Evolutionary conservation across 768 basidiomycete species (phyloP), one percentile per base, ranked within the genome.

Genomic region (Termitomyces sp.): DNA sequence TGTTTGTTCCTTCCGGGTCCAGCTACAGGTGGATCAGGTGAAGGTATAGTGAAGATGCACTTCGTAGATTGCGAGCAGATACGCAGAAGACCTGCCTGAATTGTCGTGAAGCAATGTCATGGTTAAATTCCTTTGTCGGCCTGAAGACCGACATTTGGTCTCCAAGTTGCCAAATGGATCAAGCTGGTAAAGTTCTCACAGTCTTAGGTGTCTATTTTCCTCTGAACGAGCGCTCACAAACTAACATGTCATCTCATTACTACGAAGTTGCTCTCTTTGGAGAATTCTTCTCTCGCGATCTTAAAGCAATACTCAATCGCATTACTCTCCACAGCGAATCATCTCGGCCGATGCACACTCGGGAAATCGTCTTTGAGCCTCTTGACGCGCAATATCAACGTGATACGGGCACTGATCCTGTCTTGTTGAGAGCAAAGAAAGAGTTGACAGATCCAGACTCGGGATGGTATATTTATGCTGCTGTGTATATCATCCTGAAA

Each of bases 231-330:
- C 41, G 31, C 2, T 34, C 33, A 55, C n/a, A 5, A 52, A 41
- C n/a, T 42, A 31, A 7, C 61, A 82, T 82, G 81, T 75, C 80
- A 41, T 75, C 78, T 12, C 84, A 87, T 65, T 79, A 78, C 53
- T 92, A 92, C 67, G 90, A 92, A 75, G 87, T 92, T 56, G 87
- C 88, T 0, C 83, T 92, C 60, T 90, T 87, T 56, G 90, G 88
- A 60, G 89, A 90, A 66, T 91, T 92, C 75, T 89, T 87, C 61
- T 70, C 88, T 33, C 79, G 83, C 45, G 90, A 92, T 62, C 83
- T 92, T 41, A 83, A 85, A 65, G 73, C 87, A 0, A 85, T 93
- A 60, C 77, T 92, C 54, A 90, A 93, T 70, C 82, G 91, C 37
- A 84, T 92, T 58, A 90, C 91, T 12, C 78, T 94, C 24, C 86